Evolutionary conservation across 2,329 filamentous ascomycete species (phyloP).

Genomic region (Alternaria ethzedia): DNA sequence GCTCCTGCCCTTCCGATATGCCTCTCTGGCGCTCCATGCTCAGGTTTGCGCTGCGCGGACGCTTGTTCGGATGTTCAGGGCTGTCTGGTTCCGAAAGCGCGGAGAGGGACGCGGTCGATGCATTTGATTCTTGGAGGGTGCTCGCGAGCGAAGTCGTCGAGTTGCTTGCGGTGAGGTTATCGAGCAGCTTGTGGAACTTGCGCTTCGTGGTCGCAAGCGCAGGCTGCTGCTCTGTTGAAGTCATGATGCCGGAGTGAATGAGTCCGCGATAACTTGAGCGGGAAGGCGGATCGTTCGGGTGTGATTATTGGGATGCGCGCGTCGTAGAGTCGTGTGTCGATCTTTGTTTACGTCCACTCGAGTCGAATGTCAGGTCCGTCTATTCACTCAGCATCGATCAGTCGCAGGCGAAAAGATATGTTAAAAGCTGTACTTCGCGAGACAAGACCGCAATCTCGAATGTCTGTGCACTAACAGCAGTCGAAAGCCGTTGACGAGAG

Average conservation of each 20-base stretch:
- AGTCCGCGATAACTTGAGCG: neutral
- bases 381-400: neutral
- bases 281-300: neutral
- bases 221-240: conserved; percentile 34
- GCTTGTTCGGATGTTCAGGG: conserved; percentile 43
- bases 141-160: conserved; percentile 48
- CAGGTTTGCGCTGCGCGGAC: conserved; percentile 41
- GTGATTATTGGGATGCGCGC: neutral
- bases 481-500: neutral
- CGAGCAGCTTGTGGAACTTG: conserved; percentile 74
- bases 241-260: conserved; percentile 3
- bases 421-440: neutral
- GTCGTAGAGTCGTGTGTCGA: conserved; percentile 10
- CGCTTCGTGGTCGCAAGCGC: conserved; percentile 80
- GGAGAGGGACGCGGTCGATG: conserved; percentile 37
- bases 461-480: neutral
- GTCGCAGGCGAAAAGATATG: neutral
- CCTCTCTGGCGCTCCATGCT: conserved; percentile 35
- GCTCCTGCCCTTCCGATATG: conserved; percentile 38
- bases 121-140: conserved; percentile 48
- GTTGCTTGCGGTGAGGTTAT: conserved; percentile 62
- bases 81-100: conserved; percentile 29
- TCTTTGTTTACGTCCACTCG: conserved; percentile 32
- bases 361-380: neutral
- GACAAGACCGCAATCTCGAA: neutral